Evolutionary conservation across 2,329 filamentous ascomycete genomes (phyloP), one percentile per base, ranked within the genome.

Genomic region (Pestalotiopsis sp.): DNA sequence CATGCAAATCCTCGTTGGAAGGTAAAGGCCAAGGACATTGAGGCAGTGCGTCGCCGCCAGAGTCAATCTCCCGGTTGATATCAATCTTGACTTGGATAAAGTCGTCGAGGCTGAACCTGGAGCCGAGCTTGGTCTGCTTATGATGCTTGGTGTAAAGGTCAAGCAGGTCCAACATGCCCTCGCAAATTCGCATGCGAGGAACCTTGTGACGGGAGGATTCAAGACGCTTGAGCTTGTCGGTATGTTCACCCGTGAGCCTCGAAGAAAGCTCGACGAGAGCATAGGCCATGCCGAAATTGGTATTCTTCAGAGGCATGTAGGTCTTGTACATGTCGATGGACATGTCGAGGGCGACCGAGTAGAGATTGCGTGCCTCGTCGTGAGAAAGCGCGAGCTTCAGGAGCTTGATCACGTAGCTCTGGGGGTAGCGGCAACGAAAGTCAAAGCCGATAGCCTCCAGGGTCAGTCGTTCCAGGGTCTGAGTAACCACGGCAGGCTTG

Each of bases 381-480:
- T 72, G 68, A 23, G 74, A 81, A 17, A 87, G 77, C 68, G 91
- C 85, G 60, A 82, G 82, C 76, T 91, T 88, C 64, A 90, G 86
- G 31, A 97, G 86, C 82, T 98, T 98, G 73, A 94, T 87, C 57
- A 98, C 84, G 25, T 93, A 86, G 72, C 94, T 93, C 74, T 98
- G 94, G 0, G 95, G 94, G 75, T 97, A 92, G 49, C 94, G 91
- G 68, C 91, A 95, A 45, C 95, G 90, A 77, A 98, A 98, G 80
- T 99, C 95, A 80, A 99, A 99, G 71, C 93, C 92, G 38, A 95
- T 92, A 2, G 93, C 92, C 81, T 99, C 96, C 65, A 99, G 90
- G 81, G 98, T 97, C 68, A 97, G 88, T 4, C 96, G 89, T 81
- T 99, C 96, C 3, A 98, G 88, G 1, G 93, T 94, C 71, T 98